Percentiles rank a stretch among this genome's conserved stretches.
Conservation (phyloP, 202 grass and related monocot genomes). For the Eragrostis tef region DNA sequence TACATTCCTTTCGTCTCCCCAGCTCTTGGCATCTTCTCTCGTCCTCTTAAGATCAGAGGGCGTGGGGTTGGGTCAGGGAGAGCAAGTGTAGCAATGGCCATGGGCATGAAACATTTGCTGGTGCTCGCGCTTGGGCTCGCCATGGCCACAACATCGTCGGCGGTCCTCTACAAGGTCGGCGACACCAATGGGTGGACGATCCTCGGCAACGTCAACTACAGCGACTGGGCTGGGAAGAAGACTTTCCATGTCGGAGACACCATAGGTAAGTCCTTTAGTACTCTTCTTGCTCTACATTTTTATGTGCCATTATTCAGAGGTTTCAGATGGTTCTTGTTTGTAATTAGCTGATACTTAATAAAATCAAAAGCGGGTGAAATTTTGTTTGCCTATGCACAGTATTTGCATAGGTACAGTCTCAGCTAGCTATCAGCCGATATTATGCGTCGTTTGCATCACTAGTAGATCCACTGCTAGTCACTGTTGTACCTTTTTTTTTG, state of each 20-base stretch:
- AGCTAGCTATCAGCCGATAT: too few species aligned
- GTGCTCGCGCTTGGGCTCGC: slow-evolving; percentile 52
- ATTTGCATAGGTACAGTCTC: too few species aligned
- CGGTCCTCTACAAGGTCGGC: slow-evolving; percentile 63
- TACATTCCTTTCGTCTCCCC: slow-evolving; percentile 47
- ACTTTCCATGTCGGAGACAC: slow-evolving; percentile 57
- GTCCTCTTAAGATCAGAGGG: not conserved
- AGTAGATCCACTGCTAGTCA: not conserved
- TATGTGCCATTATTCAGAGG: not conserved
- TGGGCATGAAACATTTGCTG: slow-evolving; percentile 40
- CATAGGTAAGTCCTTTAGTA: slow-evolving; percentile 54
- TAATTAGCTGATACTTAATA: not conserved
- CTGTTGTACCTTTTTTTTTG: not conserved
- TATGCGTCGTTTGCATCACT: too few species aligned
- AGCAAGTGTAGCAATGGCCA: slow-evolving; percentile 11
- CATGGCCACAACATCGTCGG: slow-evolving; percentile 56
- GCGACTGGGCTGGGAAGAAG: slow-evolving; percentile 60
- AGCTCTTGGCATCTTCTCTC: slow-evolving; percentile 43
- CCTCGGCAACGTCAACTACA: slow-evolving; percentile 70
- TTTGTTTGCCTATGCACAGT: not conserved
- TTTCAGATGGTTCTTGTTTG: not conserved
- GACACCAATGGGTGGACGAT: slow-evolving; percentile 78
- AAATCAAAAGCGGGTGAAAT: not conserved
- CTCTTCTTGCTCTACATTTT: not conserved
- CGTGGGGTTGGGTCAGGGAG: not conserved